A percentile compares a stretch with the other conserved stretches of the same genome.
Conservation (phyloP, 768 basidiomycete genomes). For the Heimioporus sp. region DNA sequence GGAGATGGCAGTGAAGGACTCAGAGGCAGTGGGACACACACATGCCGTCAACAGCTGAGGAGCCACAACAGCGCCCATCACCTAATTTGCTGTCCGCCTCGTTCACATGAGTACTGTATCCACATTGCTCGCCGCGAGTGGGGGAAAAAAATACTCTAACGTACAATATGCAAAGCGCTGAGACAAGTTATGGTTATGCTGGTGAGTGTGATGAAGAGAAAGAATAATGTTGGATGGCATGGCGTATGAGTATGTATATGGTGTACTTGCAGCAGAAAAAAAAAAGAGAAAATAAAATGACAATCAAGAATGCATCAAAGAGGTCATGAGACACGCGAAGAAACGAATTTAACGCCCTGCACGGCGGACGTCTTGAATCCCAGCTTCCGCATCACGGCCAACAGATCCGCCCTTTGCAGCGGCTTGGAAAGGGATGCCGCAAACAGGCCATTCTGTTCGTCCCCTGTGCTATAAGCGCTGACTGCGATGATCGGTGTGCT, state of each 20-base stretch:
- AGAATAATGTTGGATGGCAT: slow-evolving; percentile 28
- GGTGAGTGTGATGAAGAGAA: slow-evolving; percentile 26
- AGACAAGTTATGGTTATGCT: slow-evolving; percentile 26
- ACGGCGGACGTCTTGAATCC: slow-evolving; percentile 87
- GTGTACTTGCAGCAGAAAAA: slow-evolving; percentile 29
- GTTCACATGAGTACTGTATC: neutral
- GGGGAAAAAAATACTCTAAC: slow-evolving; percentile 35
- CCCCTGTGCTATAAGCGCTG: slow-evolving; percentile 79
- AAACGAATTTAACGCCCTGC: slow-evolving; percentile 58
- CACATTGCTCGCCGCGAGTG: slow-evolving; percentile 3
- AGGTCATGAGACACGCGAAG: slow-evolving; percentile 31
- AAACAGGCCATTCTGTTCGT: slow-evolving; percentile 70
- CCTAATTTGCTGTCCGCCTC: slow-evolving; percentile 6
- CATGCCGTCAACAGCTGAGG: slow-evolving; percentile 2
- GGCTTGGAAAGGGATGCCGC: slow-evolving; percentile 86
- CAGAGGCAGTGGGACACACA: neutral
- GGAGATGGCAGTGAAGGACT: neutral
- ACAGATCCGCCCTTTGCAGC: slow-evolving; percentile 81
- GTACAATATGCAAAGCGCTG: slow-evolving; percentile 44
- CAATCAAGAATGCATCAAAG: slow-evolving; percentile 21
- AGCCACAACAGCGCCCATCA: slow-evolving; percentile 21
- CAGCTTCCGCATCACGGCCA: slow-evolving; percentile 78
- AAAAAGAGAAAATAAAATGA: slow-evolving; percentile 27
- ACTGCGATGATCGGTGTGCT: slow-evolving; percentile 91
- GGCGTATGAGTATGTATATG: slow-evolving; percentile 33